These are phyloP conservation scores for Brettanomyces anomalus DNA, from an alignment of 805 yeast genomes.

Conservation along the genomic window DNA sequence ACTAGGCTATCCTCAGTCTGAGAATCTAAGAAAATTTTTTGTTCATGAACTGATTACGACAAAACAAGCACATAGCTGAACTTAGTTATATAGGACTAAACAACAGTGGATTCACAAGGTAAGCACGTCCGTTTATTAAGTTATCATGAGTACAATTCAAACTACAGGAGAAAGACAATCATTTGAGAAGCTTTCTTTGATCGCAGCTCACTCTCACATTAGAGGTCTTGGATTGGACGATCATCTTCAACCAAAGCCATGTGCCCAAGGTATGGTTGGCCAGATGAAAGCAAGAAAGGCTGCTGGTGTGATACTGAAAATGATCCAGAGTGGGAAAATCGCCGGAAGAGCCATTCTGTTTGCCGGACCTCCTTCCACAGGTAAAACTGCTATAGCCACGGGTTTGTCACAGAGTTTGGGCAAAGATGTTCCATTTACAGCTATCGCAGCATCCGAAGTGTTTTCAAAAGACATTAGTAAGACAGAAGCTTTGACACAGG, in stretches of 20 bases:
- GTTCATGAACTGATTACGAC: too few relatives aligned
- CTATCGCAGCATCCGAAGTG: slow-evolving; percentile 90
- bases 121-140: too few relatives aligned
- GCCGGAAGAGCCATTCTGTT: slow-evolving; percentile 92
- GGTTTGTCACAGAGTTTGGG: slow-evolving; percentile 96
- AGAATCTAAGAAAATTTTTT: too few relatives aligned
- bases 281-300: slow-evolving; percentile 77
- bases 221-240: slow-evolving; percentile 92
- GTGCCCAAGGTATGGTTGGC: slow-evolving; percentile 86
- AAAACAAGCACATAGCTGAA: too few relatives aligned
- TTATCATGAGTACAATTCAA: slow-evolving; percentile 8
- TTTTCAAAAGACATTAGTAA: slow-evolving; percentile 95
- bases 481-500: slow-evolving; percentile 94
- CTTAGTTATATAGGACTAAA: too few relatives aligned
- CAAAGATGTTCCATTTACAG: slow-evolving; percentile 95
- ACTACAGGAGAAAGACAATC: neutral
- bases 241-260: slow-evolving; percentile 69
- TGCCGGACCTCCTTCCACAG: slow-evolving; percentile 98
- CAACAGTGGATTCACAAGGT: too few relatives aligned
- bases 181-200: slow-evolving; percentile 18
- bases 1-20: too few relatives aligned
- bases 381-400: slow-evolving; percentile 93
- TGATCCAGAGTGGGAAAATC: slow-evolving; percentile 86
- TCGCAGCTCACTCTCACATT: slow-evolving; percentile 94
- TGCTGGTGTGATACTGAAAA: slow-evolving; percentile 88